phyloP scores from a whole-genome alignment of 2,329 filamentous ascomycete genomes.

The Ambrosiella xylebori region DNA sequence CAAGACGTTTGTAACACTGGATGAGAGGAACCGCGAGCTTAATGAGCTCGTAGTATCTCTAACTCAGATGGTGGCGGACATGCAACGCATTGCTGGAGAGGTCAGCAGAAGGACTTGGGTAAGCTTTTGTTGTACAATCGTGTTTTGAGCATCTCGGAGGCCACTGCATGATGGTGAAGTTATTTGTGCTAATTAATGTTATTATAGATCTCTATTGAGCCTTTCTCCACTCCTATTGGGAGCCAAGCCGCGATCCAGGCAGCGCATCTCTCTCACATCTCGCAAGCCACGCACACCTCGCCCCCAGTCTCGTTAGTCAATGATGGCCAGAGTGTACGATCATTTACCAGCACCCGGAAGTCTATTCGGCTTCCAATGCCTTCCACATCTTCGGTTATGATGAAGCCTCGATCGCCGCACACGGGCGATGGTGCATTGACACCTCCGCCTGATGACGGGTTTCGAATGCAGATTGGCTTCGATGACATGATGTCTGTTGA shows the following conservation, averaged over 20 bases:
- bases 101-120: constrained; percentile 65
- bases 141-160: background rate
- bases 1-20: constrained; percentile 59
- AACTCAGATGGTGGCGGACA: constrained; percentile 63
- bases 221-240: constrained; percentile 4
- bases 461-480: constrained; percentile 5
- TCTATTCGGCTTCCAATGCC: constrained; percentile 5
- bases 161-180: background rate
- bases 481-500: constrained; percentile 3
- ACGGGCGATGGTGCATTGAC: constrained; percentile 9
- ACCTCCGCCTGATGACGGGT: constrained; percentile 8
- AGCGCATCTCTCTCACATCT: constrained; percentile 9
- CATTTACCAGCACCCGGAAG: constrained; percentile 5
- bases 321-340: constrained; percentile 8
- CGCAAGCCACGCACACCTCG: constrained; percentile 8
- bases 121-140: constrained; percentile 21
- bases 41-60: constrained; percentile 38
- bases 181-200: background rate
- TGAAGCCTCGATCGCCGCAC: constrained; percentile 1
- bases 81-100: constrained; percentile 68
- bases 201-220: constrained; percentile 10
- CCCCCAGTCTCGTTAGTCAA: constrained; percentile 5
- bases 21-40: constrained; percentile 53
- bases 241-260: constrained; percentile 7
- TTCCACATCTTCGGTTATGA: constrained; percentile 2